phyloP scores from a whole-genome alignment of 1,284 basidiomycete genomes.

The Leccinum fallax region DNA sequence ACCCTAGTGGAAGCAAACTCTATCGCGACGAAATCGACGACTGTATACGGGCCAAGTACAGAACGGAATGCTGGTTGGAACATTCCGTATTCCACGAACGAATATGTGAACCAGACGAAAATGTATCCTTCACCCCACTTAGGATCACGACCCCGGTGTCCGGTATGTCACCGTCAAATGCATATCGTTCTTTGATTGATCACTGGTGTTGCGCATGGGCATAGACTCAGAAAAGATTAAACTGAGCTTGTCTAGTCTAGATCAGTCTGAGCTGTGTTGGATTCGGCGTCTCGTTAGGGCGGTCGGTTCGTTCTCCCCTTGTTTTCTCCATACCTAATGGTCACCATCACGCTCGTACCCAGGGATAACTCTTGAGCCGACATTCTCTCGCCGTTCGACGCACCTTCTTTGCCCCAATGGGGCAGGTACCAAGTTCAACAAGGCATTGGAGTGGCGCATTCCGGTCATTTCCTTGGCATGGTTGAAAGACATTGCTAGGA shows the following conservation, averaged over 20 bases:
- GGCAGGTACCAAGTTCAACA: conserved; percentile 67
- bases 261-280: conserved; percentile 62
- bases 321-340: neutral
- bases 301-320: conserved; percentile 47
- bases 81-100: conserved; percentile 69
- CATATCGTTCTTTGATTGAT: conserved; percentile 3
- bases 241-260: conserved; percentile 72
- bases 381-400: conserved; percentile 64
- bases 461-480: conserved; percentile 66
- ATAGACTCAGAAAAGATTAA: conserved; percentile 53
- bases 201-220: neutral
- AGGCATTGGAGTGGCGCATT: conserved; percentile 70
- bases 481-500: conserved; percentile 55
- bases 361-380: conserved; percentile 59
- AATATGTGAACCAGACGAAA: conserved; percentile 59
- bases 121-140: conserved; percentile 65
- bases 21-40: conserved; percentile 54
- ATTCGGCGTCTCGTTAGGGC: conserved; percentile 63
- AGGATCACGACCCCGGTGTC: conserved; percentile 51
- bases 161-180: conserved; percentile 39
- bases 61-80: conserved; percentile 85
- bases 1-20: conserved; percentile 61
- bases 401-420: conserved; percentile 74
- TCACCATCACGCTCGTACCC: conserved; percentile 1
- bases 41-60: conserved; percentile 51